These are phyloP conservation scores for Gentiana macrophylla DNA, from an alignment of 257 asterid species.

Conservation along the genomic window DNA sequence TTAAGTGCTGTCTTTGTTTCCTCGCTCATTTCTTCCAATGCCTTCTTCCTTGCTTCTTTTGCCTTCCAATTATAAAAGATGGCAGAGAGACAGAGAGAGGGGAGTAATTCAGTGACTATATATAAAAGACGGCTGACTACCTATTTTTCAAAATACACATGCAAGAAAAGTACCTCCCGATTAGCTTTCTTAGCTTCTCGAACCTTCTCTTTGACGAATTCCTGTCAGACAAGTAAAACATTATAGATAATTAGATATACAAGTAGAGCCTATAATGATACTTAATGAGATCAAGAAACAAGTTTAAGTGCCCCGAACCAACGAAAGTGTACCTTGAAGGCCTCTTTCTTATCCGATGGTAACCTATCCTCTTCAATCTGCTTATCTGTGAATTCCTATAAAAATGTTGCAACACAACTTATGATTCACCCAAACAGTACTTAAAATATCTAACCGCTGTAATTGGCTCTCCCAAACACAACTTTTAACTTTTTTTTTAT, in stretches of 20 bases:
- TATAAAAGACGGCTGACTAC: neutral
- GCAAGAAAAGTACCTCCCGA: slow-evolving; percentile 42
- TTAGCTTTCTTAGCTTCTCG: slow-evolving; percentile 64
- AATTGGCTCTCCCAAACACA: too few relatives aligned
- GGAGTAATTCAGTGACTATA: slow-evolving; percentile 1
- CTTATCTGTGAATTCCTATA: slow-evolving; percentile 62
- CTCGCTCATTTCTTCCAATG: slow-evolving; percentile 58
- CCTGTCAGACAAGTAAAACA: slow-evolving; percentile 20
- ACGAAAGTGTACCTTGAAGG: slow-evolving; percentile 46
- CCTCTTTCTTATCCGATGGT: slow-evolving; percentile 55
- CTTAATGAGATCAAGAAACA: neutral
- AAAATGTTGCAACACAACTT: neutral
- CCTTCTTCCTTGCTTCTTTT: slow-evolving; percentile 73
- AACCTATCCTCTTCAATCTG: slow-evolving; percentile 62
- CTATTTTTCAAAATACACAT: neutral
- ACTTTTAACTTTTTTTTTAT: too few relatives aligned
- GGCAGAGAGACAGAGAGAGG: neutral
- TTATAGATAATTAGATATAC: neutral
- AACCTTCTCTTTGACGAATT: slow-evolving; percentile 65
- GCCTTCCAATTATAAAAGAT: slow-evolving; percentile 30
- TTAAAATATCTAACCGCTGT: too few relatives aligned
- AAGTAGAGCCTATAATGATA: neutral
- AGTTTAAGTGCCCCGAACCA: slow-evolving; percentile 4
- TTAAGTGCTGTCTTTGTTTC: slow-evolving; percentile 61
- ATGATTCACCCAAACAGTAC: too few relatives aligned